These are phyloP conservation scores for Cladorrhinum sp. DNA, from an alignment of 2,329 filamentous ascomycete genomes.

Conservation along the genomic window DNA sequence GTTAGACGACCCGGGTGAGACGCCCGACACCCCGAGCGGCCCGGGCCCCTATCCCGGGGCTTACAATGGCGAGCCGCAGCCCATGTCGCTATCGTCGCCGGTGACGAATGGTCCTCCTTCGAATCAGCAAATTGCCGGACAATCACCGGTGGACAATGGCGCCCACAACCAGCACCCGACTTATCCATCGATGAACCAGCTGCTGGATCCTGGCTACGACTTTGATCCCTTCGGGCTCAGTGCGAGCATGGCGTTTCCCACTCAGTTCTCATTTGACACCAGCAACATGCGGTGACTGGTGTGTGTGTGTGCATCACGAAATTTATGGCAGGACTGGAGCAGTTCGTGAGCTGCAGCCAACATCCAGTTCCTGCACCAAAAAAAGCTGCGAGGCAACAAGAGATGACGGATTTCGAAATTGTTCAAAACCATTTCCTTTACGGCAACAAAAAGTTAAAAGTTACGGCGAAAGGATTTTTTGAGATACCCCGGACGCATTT, in stretches of 20 bases:
- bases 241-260: conserved; percentile 92
- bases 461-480: conserved; percentile 16
- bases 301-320: neutral
- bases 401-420: neutral
- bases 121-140: conserved; percentile 36
- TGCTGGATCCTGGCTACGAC: conserved; percentile 78
- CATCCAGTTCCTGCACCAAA: neutral
- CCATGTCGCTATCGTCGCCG: conserved; percentile 41
- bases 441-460: conserved; percentile 14
- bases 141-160: conserved; percentile 28
- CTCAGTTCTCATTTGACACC: conserved; percentile 72
- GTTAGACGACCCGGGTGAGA: conserved; percentile 77
- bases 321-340: neutral
- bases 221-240: conserved; percentile 91
- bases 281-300: conserved; percentile 46
- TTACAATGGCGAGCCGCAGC: conserved; percentile 45
- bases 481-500: conserved; percentile 29
- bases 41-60: conserved; percentile 62
- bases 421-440: conserved; percentile 4
- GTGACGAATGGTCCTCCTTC: conserved; percentile 36
- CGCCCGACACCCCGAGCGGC: conserved; percentile 58
- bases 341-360: neutral
- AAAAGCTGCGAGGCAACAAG: neutral
- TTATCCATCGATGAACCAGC: conserved; percentile 63
- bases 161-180: conserved; percentile 58